Evolutionary conservation across 139 green algal genomes (phyloP).

Genomic region (Micractinium conductrix): DNA sequence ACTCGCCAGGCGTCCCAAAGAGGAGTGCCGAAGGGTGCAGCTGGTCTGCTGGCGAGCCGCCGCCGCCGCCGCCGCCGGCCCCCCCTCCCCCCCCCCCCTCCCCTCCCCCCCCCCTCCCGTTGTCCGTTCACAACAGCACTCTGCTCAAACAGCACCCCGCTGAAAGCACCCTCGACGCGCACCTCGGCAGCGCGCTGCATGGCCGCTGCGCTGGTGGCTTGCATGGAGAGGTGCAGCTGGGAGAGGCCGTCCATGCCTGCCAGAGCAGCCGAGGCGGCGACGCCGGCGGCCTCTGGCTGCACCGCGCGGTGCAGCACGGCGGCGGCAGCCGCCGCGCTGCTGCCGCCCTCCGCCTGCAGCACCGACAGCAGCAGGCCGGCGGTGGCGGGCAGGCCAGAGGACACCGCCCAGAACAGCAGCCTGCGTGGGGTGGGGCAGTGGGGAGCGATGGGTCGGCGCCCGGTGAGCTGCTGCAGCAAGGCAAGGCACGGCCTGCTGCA

Average conservation of each 20-base stretch:
- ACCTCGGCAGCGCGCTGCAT: constrained; percentile 33
- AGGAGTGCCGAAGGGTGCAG: background rate
- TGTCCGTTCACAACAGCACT: too few relatives aligned
- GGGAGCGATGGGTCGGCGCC: too few relatives aligned
- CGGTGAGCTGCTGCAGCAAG: too few relatives aligned
- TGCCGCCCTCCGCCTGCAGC: constrained; percentile 23
- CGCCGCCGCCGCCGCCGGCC: too few relatives aligned
- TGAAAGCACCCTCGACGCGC: too few relatives aligned
- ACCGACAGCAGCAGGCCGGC: constrained; percentile 23
- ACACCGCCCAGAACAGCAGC: constrained; percentile 30
- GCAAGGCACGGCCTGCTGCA: too few relatives aligned
- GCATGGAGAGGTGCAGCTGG: constrained; percentile 22
- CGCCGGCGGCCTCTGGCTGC: background rate
- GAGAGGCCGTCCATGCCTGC: constrained; percentile 9
- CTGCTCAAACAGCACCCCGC: too few relatives aligned
- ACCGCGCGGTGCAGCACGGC: constrained; percentile 15
- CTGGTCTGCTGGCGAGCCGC: too few relatives aligned
- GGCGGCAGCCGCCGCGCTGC: background rate
- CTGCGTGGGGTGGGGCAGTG: background rate
- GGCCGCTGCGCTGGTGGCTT: constrained; percentile 5
- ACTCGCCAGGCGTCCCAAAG: background rate
- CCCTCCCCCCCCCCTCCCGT: too few relatives aligned
- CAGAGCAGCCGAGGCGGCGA: background rate
- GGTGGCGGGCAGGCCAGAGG: constrained; percentile 21
- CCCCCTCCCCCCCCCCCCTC: too few relatives aligned